Evolutionary conservation across 805 yeast genomes (phyloP).

Genomic region (Lipomyces spencermartinsiae): DNA sequence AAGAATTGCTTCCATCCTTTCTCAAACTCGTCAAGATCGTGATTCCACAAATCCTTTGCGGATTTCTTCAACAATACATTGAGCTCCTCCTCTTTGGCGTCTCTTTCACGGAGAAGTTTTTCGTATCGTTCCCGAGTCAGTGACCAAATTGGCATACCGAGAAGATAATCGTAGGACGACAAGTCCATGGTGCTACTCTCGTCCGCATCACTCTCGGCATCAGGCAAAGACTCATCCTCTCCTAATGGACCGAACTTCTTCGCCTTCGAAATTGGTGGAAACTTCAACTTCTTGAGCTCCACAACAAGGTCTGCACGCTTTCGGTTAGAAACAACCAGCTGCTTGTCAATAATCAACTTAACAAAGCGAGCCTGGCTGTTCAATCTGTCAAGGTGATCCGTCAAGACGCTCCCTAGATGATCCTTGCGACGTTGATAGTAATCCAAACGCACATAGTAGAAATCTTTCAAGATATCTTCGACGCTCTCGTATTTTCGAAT

Average conservation of each 20-base stretch:
- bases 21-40: slow-evolving; percentile 78
- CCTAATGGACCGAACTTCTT: slow-evolving; percentile 56
- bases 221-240: slow-evolving; percentile 68
- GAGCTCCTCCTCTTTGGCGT: slow-evolving; percentile 73
- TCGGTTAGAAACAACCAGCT: slow-evolving; percentile 74
- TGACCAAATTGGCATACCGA: slow-evolving; percentile 94
- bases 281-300: slow-evolving; percentile 66
- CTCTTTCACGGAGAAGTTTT: slow-evolving; percentile 72
- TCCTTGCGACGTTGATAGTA: slow-evolving; percentile 92
- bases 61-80: slow-evolving; percentile 66
- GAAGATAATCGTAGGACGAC: slow-evolving; percentile 73
- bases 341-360: slow-evolving; percentile 81
- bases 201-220: slow-evolving; percentile 47
- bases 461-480: slow-evolving; percentile 80
- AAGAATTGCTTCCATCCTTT: slow-evolving; percentile 71
- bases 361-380: slow-evolving; percentile 88
- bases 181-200: slow-evolving; percentile 41
- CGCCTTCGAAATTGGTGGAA: slow-evolving; percentile 56
- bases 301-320: slow-evolving; percentile 67
- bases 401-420: slow-evolving; percentile 67
- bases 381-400: slow-evolving; percentile 75
- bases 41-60: slow-evolving; percentile 88
- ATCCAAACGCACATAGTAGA: slow-evolving; percentile 83
- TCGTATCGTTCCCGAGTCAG: slow-evolving; percentile 89
- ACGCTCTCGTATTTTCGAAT: slow-evolving; percentile 80